Base-by-base conservation (phyloP, 805 yeast genomes). In the Yarrowia porcina region DNA sequence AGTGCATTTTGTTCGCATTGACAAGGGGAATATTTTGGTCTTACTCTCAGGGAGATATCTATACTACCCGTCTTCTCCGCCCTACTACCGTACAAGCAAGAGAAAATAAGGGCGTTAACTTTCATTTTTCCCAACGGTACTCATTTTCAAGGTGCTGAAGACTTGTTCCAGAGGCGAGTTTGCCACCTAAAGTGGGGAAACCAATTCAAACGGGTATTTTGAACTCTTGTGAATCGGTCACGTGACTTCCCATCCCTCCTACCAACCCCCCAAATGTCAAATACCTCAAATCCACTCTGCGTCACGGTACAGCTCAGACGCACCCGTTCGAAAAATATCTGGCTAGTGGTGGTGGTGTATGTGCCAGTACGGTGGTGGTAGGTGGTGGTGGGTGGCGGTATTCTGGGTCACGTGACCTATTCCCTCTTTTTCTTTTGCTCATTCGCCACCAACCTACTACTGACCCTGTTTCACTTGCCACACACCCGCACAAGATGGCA, bases 41-140 rank as follows among this genome's bases (percentile, higher is more conserved):
- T n/a, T n/a, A n/a, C n/a, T n/a, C n/a, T n/a, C n/a, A n/a, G n/a
- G n/a, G n/a, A n/a, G n/a, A n/a, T n/a, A n/a, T n/a, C n/a, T n/a
- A n/a, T n/a, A n/a, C n/a, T n/a, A n/a, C n/a, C n/a, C n/a, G n/a
- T n/a, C n/a, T n/a, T n/a, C n/a, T n/a, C n/a, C n/a, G n/a, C n/a
- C n/a, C n/a, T n/a, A n/a, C n/a, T n/a, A n/a, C n/a, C n/a, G n/a
- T n/a, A n/a, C 49, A 17, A 7, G 35, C 44, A 44, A 27, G 30
- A 45, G 18, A 45, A 28, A 32, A 21, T 32, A 32, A 49, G 7
- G 30, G 56, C 56, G 56, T 49, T 21, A 49, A 49, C 56, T 49
- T 49, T 49, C 39, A 49, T 32, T 15, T 33, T 49, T 32, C 56
- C 56, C 56, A 49, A 49, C 56, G 39, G 38, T 33, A 21, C 54